A percentile compares a stretch with the other conserved stretches of the same genome.
Evolutionary conservation across 768 basidiomycete genomes (phyloP).

Genomic region (Lactifluus subvellereus): DNA sequence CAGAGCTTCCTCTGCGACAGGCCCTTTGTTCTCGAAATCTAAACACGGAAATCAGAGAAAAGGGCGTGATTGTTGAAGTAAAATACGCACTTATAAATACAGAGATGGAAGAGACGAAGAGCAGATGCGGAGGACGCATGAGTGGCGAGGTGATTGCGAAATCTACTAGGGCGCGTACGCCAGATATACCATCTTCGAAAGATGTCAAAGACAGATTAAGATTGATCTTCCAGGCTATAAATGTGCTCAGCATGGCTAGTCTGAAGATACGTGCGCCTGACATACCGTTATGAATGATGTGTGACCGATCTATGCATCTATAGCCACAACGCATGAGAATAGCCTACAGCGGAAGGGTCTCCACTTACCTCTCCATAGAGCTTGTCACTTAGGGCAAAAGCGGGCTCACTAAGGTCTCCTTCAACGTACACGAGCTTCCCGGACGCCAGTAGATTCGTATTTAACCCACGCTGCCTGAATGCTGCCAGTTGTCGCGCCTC

Average conservation of each 20-base stretch:
- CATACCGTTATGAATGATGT: constrained; percentile 26
- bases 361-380: constrained; percentile 21
- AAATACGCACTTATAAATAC: constrained; percentile 24
- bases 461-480: constrained; percentile 24
- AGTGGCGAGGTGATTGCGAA: constrained; percentile 24
- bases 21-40: constrained; percentile 26
- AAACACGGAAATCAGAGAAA: background rate
- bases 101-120: constrained; percentile 27
- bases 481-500: constrained; percentile 18
- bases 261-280: background rate
- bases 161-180: constrained; percentile 24
- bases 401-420: constrained; percentile 21
- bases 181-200: constrained; percentile 25
- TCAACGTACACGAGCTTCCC: constrained; percentile 26
- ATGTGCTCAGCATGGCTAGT: background rate
- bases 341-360: background rate
- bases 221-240: constrained; percentile 27
- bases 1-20: constrained; percentile 20
- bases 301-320: constrained; percentile 22
- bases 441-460: constrained; percentile 19
- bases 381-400: constrained; percentile 11
- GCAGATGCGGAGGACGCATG: constrained; percentile 18
- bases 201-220: constrained; percentile 26
- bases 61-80: background rate
- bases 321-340: background rate